These are phyloP conservation scores for Euphorbia lathyris DNA, from an alignment of 345 rosid genomes.

Conservation along the genomic window DNA sequence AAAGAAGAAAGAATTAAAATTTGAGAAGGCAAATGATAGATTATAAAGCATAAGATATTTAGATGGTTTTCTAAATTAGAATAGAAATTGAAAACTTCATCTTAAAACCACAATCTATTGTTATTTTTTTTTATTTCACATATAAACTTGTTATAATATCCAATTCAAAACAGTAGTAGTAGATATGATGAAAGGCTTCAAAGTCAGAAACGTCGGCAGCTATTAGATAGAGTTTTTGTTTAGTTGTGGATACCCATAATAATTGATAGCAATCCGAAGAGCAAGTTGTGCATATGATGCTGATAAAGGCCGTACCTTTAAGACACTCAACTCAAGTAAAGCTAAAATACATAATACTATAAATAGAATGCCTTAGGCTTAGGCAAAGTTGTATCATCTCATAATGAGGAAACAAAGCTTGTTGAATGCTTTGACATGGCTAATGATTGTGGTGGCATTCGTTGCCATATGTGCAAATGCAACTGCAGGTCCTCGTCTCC, in stretches of 20 bases:
- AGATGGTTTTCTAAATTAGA: no score
- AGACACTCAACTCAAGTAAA: background rate
- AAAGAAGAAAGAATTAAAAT: no score
- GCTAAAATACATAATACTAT: background rate
- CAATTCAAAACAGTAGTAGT: no score
- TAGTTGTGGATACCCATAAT: background rate
- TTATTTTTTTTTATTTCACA: no score
- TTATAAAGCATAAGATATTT: no score
- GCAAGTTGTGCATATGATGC: constrained; percentile 7
- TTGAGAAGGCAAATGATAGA: no score
- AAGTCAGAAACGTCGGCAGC: background rate
- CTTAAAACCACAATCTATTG: no score
- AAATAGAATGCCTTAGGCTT: constrained; percentile 11
- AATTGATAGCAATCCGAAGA: background rate
- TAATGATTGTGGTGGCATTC: constrained; percentile 24
- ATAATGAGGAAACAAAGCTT: constrained; percentile 20
- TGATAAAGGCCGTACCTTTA: background rate
- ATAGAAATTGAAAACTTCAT: no score
- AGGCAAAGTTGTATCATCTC: background rate
- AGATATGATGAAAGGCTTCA: no score
- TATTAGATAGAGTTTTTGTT: background rate
- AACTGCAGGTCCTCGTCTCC: constrained; percentile 20
- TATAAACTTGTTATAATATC: no score
- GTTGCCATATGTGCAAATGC: constrained; percentile 24
- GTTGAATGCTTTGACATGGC: constrained; percentile 22